phyloP scores from a whole-genome alignment of 495 filamentous ascomycete species.

The Penicillium ochrochloron region DNA sequence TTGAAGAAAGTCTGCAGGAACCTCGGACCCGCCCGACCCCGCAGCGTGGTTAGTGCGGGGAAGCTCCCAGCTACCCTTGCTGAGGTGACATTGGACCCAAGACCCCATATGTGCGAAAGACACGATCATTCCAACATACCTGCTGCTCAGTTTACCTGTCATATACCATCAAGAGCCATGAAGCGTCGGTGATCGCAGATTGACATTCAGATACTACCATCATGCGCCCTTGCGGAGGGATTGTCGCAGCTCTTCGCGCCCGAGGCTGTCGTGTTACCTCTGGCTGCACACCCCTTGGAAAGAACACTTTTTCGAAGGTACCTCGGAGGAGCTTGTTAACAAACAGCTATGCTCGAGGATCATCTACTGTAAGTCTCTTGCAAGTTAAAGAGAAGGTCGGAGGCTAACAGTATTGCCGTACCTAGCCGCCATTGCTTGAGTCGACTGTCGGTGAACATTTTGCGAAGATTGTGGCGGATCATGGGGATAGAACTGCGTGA shows the following conservation, averaged over 20 bases:
- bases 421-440: constrained; percentile 71
- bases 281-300: not conserved
- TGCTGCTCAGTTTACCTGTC: not conserved
- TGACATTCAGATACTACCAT: constrained; percentile 12
- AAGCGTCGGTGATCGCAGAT: constrained; percentile 10
- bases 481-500: constrained; percentile 79
- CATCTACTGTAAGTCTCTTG: constrained; percentile 41
- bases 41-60: constrained; percentile 22
- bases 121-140: not conserved
- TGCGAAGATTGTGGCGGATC: constrained; percentile 63
- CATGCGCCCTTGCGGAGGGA: constrained; percentile 25
- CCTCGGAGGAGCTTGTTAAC: constrained; percentile 44
- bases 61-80: constrained; percentile 17
- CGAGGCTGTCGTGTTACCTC: not conserved
- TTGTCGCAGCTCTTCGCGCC: constrained; percentile 15
- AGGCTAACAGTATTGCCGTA: not conserved
- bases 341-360: constrained; percentile 51
- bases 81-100: not conserved
- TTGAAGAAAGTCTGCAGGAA: constrained; percentile 2
- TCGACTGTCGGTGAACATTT: constrained; percentile 86
- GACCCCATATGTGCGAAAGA: not conserved
- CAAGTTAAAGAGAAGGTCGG: not conserved
- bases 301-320: not conserved
- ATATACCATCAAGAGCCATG: constrained; percentile 9
- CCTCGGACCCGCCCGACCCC: constrained; percentile 24